Percentiles rank a stretch among this genome's conserved stretches.
phyloP scores from a whole-genome alignment of 192 early-diverging fungal species.

The Rhizophagus prolifer region DNA sequence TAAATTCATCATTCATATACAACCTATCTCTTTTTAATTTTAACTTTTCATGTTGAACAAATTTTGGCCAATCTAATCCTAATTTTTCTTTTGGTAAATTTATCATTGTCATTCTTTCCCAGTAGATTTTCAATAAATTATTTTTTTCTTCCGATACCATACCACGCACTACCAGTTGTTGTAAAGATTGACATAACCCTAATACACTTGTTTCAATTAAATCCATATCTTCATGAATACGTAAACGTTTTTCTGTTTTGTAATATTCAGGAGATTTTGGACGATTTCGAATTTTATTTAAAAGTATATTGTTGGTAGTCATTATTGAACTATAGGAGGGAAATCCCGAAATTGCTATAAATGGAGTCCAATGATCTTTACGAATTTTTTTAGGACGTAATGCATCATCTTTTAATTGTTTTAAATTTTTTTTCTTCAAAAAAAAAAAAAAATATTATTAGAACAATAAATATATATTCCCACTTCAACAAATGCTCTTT shows the following conservation, averaged over 20 bases:
- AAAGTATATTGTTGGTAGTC: constrained; percentile 27
- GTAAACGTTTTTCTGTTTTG: constrained; percentile 25
- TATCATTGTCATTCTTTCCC: constrained; percentile 39
- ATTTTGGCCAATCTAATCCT: constrained; percentile 39
- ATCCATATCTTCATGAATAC: background rate
- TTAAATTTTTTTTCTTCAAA: background rate
- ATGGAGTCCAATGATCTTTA: constrained; percentile 45
- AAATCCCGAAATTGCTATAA: constrained; percentile 42
- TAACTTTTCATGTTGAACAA: constrained; percentile 38
- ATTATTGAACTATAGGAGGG: constrained; percentile 34
- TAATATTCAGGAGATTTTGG: constrained; percentile 29
- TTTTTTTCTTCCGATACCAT: background rate
- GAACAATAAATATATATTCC: too few relatives aligned
- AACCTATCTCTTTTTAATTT: constrained; percentile 23
- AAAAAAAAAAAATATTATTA: background rate
- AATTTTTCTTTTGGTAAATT: constrained; percentile 30
- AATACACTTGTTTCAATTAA: constrained; percentile 31
- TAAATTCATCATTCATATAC: constrained; percentile 7
- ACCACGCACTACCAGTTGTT: constrained; percentile 6
- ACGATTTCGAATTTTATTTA: constrained; percentile 28
- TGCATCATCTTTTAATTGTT: constrained; percentile 22
- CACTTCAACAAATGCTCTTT: too few relatives aligned
- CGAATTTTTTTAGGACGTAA: constrained; percentile 36
- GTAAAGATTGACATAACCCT: constrained; percentile 35
- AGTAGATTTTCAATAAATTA: constrained; percentile 33